Conservation (phyloP, 257 asterid genomes). For the Solanum pimpinellifolium region DNA sequence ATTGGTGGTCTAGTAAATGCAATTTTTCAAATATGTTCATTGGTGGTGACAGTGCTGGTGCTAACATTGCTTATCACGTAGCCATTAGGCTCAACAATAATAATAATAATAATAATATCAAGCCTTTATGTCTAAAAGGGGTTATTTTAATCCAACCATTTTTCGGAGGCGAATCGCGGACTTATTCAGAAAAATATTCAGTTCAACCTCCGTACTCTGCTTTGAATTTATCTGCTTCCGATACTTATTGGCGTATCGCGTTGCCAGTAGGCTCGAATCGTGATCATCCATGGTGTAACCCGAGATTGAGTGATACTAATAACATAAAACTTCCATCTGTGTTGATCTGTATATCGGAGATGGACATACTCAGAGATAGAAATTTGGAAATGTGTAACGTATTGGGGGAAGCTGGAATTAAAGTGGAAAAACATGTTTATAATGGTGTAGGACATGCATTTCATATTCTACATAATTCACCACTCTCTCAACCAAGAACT, state of each 20-base stretch:
- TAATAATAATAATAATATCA: neutral
- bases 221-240: neutral
- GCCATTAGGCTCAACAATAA: conserved; percentile 7
- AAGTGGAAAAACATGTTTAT: neutral
- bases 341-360: neutral
- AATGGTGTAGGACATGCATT: conserved; percentile 5
- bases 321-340: neutral
- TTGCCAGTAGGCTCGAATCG: conserved; percentile 5
- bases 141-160: conserved; percentile 19
- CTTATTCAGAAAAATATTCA: conserved; percentile 12
- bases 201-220: conserved; percentile 9
- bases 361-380: neutral
- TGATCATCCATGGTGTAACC: conserved; percentile 23
- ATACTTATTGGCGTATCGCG: conserved; percentile 17
- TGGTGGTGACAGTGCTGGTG: conserved; percentile 28
- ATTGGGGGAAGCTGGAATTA: neutral
- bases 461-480: conserved; percentile 1
- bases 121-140: conserved; percentile 18
- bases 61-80: conserved; percentile 14
- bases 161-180: conserved; percentile 13
- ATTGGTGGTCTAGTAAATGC: conserved; percentile 18
- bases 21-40: conserved; percentile 12
- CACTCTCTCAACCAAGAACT: conserved; percentile 2
- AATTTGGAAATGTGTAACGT: neutral
- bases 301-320: neutral